These are phyloP conservation scores for Dentipellis sp. DNA, from an alignment of 768 basidiomycete species.

Conservation along the genomic window DNA sequence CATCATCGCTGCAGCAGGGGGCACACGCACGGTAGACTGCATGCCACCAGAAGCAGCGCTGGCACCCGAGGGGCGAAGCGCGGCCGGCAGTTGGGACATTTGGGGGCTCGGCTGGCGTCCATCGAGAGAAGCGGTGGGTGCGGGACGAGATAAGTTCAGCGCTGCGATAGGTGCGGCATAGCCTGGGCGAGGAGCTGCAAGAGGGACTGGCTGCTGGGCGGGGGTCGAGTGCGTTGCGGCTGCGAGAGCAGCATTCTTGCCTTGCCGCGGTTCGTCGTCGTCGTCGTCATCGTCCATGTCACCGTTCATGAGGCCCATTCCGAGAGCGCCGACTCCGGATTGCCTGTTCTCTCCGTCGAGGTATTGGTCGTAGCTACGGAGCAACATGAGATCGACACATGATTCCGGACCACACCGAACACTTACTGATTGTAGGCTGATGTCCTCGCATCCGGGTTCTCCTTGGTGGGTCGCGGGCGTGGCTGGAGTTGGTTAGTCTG, in stretches of 20 bases:
- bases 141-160: slow-evolving; percentile 46
- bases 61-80: slow-evolving; percentile 19
- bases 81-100: slow-evolving; percentile 13
- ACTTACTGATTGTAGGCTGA: slow-evolving; percentile 67
- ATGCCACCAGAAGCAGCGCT: slow-evolving; percentile 11
- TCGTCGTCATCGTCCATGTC: slow-evolving; percentile 37
- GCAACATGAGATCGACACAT: slow-evolving; percentile 9
- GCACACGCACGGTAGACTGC: slow-evolving; percentile 11
- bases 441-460: slow-evolving; percentile 43
- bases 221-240: background rate
- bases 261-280: slow-evolving; percentile 20
- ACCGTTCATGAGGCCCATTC: slow-evolving; percentile 37
- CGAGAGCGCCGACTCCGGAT: slow-evolving; percentile 45
- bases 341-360: slow-evolving; percentile 34
- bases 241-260: slow-evolving; percentile 11
- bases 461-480: slow-evolving; percentile 27
- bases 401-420: slow-evolving; percentile 1
- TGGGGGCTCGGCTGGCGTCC: slow-evolving; percentile 16
- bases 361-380: slow-evolving; percentile 55
- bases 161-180: slow-evolving; percentile 65
- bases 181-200: slow-evolving; percentile 66
- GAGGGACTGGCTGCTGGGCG: slow-evolving; percentile 23
- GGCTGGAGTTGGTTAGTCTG: slow-evolving; percentile 33
- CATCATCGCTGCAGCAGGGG: slow-evolving; percentile 17
- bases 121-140: slow-evolving; percentile 21